Percentiles rank a stretch among this genome's conserved stretches.
Evolutionary conservation across 495 filamentous ascomycete genomes (phyloP).

Genomic region (Aspergillus haitiensis): DNA sequence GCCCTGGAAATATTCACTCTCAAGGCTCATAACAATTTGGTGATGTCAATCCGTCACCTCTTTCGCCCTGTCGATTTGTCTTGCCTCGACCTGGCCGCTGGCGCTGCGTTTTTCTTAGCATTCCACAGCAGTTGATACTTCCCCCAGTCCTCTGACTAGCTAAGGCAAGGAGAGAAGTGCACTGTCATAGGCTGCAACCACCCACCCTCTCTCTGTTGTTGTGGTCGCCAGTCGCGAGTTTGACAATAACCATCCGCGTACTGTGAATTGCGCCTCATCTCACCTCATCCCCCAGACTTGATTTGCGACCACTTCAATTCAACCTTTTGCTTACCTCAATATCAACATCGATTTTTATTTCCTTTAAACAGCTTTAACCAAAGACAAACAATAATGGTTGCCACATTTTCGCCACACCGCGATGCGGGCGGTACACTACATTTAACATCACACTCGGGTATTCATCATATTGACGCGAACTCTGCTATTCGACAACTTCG

Average conservation of each 20-base stretch:
- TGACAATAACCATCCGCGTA: neutral
- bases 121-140: constrained; percentile 21
- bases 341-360: neutral
- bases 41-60: constrained; percentile 25
- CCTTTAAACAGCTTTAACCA: neutral
- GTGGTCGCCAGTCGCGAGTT: constrained; percentile 18
- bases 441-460: constrained; percentile 77
- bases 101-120: constrained; percentile 20
- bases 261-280: constrained; percentile 4
- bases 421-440: constrained; percentile 77
- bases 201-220: constrained; percentile 18
- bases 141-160: constrained; percentile 17
- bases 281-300: constrained; percentile 4
- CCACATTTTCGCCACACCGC: constrained; percentile 55
- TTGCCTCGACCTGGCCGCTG: constrained; percentile 17
- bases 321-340: constrained; percentile 6
- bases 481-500: constrained; percentile 74
- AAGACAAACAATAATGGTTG: constrained; percentile 43
- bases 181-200: constrained; percentile 12
- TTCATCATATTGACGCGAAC: constrained; percentile 74
- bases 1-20: constrained; percentile 15
- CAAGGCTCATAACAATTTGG: constrained; percentile 17
- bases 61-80: constrained; percentile 20
- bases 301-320: neutral
- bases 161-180: constrained; percentile 19